Base-by-base conservation (phyloP, 202 grass and related monocot species). In the Tripidium arundinaceum region DNA sequence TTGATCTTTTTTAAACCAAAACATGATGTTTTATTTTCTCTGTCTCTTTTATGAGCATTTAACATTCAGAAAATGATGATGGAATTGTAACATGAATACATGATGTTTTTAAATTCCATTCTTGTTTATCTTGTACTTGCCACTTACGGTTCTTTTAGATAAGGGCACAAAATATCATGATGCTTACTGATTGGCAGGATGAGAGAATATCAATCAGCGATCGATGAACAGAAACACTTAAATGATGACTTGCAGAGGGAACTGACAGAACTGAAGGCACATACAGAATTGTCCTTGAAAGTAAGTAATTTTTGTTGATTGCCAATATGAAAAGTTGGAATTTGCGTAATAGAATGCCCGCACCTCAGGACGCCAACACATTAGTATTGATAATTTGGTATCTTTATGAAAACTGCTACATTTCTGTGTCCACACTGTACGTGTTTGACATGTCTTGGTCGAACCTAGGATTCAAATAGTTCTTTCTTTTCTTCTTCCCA, bases 191-290 rank as follows among this genome's bases (percentile, higher is more conserved):
- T 73, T 89, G 85, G 69, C 90, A 98, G 95, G 86, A 89, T 72
- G 64, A 79, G 64, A 76, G 88, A 98, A 88, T 91, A 83, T 89
- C 88, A 98, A 83, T 83, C 86, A 50, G 61, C 83, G 78, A 67
- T 87, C 75, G 78, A 91, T 68, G 60, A 91, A 75, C 88, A 93
- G 74, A 98, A 89, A 87, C 81, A 43, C 60, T 82, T 89, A n/a
- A 95, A 87, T 42, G 64, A 85, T 84, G 86, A 27, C 41, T 78
- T 98, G 79, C 86, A 89, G 83, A 87, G 71, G 70, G 88, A 98
- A 68, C 69, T 95, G 74, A 80, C 54, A 69, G 84, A 89, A 55
- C 40, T 95, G 43, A 89, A 93, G 81, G 86, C 40, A 1, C 84
- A 91, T 64, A 85, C 58, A 31, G 84, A 94, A 81, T 90, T 84